phyloP scores from a whole-genome alignment of 768 basidiomycete species.

The Macrolepiota albuminosa region DNA sequence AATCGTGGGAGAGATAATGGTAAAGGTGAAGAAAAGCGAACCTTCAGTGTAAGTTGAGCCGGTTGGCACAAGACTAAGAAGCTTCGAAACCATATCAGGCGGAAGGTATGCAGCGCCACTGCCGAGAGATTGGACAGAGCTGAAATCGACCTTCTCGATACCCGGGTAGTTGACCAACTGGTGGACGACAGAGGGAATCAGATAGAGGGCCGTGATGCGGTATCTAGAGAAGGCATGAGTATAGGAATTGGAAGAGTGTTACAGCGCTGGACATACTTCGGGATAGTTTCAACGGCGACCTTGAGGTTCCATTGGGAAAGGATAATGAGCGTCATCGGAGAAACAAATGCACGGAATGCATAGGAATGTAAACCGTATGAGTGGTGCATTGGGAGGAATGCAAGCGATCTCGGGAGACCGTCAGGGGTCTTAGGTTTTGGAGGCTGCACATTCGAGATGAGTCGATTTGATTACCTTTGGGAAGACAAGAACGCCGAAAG shows the following conservation, averaged over 20 bases:
- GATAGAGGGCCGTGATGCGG: conserved; percentile 39
- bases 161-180: conserved; percentile 58
- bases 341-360: conserved; percentile 42
- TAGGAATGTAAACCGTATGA: conserved; percentile 55
- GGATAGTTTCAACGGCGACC: conserved; percentile 44
- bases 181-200: conserved; percentile 63
- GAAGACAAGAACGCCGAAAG: neutral
- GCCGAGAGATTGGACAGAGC: conserved; percentile 36
- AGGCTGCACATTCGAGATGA: conserved; percentile 24
- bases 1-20: neutral
- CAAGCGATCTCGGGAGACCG: conserved; percentile 45
- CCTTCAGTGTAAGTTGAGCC: conserved; percentile 40
- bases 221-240: conserved; percentile 34
- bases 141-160: conserved; percentile 46
- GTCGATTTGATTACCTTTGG: neutral
- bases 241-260: neutral
- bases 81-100: conserved; percentile 40
- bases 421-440: conserved; percentile 35
- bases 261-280: conserved; percentile 44
- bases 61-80: conserved; percentile 31
- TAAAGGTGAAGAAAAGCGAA: conserved; percentile 17
- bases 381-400: conserved; percentile 67
- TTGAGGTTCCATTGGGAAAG: conserved; percentile 60
- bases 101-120: conserved; percentile 71
- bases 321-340: conserved; percentile 45